phyloP scores from a whole-genome alignment of 805 yeast genomes.

The Candida bentonensis region DNA sequence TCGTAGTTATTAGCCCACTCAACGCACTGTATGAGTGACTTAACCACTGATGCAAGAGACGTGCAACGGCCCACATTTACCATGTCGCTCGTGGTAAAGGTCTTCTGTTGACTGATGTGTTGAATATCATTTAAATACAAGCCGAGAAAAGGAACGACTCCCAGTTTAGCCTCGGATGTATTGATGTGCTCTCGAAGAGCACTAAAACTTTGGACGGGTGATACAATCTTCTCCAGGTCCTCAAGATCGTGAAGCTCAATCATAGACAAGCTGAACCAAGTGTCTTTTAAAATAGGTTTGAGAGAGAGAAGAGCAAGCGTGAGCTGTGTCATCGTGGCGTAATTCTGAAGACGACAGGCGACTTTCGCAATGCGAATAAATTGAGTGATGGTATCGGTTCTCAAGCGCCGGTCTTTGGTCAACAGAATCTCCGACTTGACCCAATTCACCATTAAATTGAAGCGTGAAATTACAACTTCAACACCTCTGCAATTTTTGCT shows the following conservation, averaged over 20 bases:
- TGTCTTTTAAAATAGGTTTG: constrained; percentile 35
- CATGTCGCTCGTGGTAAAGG: constrained; percentile 28
- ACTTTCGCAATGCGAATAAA: constrained; percentile 76
- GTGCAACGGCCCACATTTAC: constrained; percentile 70
- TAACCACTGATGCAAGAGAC: constrained; percentile 62
- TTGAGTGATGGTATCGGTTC: constrained; percentile 62
- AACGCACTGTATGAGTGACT: constrained; percentile 62
- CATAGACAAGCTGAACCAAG: constrained; percentile 63
- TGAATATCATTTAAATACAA: constrained; percentile 72
- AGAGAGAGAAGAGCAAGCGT: constrained; percentile 59
- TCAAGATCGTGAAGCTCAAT: constrained; percentile 59
- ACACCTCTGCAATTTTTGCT: constrained; percentile 54
- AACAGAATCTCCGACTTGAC: constrained; percentile 73
- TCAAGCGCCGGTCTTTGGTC: constrained; percentile 43
- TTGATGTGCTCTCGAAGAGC: constrained; percentile 50
- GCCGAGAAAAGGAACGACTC: constrained; percentile 86
- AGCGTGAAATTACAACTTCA: constrained; percentile 68
- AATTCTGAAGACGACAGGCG: constrained; percentile 63
- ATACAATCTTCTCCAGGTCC: constrained; percentile 53
- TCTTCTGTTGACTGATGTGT: constrained; percentile 53
- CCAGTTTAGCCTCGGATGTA: constrained; percentile 34
- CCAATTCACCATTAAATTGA: constrained; percentile 86
- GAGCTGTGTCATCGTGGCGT: constrained; percentile 77
- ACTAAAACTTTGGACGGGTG: constrained; percentile 61
- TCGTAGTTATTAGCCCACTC: constrained; percentile 71